Evolutionary conservation across 805 yeast genomes (phyloP), one percentile per base, ranked within the genome.

Genomic region (Candida dajiaensis): DNA sequence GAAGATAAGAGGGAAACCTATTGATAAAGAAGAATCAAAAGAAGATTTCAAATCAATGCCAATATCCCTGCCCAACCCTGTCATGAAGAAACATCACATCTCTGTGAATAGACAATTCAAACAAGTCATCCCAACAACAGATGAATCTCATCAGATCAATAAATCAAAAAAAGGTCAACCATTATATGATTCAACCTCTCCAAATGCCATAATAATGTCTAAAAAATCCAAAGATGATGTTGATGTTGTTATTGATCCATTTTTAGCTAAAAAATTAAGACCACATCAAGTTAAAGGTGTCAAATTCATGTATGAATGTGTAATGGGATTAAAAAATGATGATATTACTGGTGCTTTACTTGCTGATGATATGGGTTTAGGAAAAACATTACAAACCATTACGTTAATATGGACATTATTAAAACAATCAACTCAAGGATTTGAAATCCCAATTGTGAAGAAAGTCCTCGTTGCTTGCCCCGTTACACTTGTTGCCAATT

Each of bases 301-400:
- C 0, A 62, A 67, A 44, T 94, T 94, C 57, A 67, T 94, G 54
- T 88, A 88, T 60, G 84, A 85, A 47, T 87, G 96, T 55, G 76
- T 90, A 1, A 78, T 85, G 83, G 95, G 95, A 0, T 66, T 76
- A 43, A 67, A 76, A 22, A 74, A 72, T 4, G 65, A 65, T 19
- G 68, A 69, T 2, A 77, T 78, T 0, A 55, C 66, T 38, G 98
- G 99, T 0, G 90, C 92, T 2, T 66, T 94, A 6, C 64, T 94
- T 38, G 99, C 99, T 0, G 99, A 94, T 64, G 98, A 92, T 56
- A 94, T 94, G 99, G 99, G 99, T 0, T 69, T 94, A 16, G 97
- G 97, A 2, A 86, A 86, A 57, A 90, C 98, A 0, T 65, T 94
- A 38, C 90, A 83, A 77, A 80, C 97, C 0, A 92, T 94, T 6